A percentile compares a stretch with the other conserved stretches of the same genome.
phyloP scores from a whole-genome alignment of 176 grass and related monocot genomes.

The Areca catechu region DNA sequence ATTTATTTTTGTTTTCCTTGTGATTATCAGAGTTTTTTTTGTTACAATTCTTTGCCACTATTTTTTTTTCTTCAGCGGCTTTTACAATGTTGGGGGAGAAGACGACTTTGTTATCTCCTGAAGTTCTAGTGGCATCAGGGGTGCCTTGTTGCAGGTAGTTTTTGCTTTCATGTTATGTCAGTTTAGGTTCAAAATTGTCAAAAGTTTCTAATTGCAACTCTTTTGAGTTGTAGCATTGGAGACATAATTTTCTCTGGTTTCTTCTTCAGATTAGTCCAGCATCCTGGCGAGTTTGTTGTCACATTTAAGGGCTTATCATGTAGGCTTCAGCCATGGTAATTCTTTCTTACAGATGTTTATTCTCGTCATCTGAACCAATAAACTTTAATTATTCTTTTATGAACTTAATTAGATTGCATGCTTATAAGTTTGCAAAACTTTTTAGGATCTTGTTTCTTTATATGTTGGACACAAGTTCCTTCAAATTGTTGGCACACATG shows the following conservation, averaged over 20 bases:
- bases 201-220: too few species aligned
- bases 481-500: too few species aligned
- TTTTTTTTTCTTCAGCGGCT: slow-evolving; percentile 41
- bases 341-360: not conserved
- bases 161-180: too few species aligned
- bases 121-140: slow-evolving; percentile 51
- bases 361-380: too few species aligned
- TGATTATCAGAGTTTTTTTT: slow-evolving; percentile 2
- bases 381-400: too few species aligned
- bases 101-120: slow-evolving; percentile 84
- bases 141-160: slow-evolving; percentile 89
- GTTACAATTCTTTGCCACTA: not conserved
- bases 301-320: slow-evolving; percentile 94
- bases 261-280: slow-evolving; percentile 77
- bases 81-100: slow-evolving; percentile 86
- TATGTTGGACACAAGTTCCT: too few species aligned
- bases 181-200: slow-evolving; percentile 5
- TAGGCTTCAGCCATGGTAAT: slow-evolving; percentile 93
- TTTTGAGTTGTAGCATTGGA: too few species aligned
- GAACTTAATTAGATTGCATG: too few species aligned
- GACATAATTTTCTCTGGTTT: not conserved
- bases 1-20: not conserved
- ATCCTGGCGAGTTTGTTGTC: slow-evolving; percentile 96
- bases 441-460: too few species aligned
- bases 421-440: too few species aligned